Conservation (phyloP, 2,329 filamentous ascomycete genomes). For the Cercospora berteroae region DNA sequence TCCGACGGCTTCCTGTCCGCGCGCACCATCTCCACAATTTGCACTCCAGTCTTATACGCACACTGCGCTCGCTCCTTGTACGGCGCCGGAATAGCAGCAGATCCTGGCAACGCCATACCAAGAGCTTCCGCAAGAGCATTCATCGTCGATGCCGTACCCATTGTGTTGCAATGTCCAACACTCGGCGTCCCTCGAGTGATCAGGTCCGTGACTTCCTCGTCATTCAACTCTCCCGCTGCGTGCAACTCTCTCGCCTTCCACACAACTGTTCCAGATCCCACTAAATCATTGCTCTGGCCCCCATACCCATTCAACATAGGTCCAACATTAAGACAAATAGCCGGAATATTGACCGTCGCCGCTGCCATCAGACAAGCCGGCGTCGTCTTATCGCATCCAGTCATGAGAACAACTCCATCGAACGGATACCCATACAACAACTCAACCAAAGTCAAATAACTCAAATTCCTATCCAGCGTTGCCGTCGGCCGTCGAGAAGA, state of each 20-base stretch:
- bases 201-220: slow-evolving; percentile 31
- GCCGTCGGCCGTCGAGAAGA: slow-evolving; percentile 32
- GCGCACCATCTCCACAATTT: slow-evolving; percentile 36
- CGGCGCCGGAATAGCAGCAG: slow-evolving; percentile 33
- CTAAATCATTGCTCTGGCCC: slow-evolving; percentile 20
- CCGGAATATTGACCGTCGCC: slow-evolving; percentile 34
- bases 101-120: slow-evolving; percentile 35
- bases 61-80: slow-evolving; percentile 34
- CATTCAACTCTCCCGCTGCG: slow-evolving; percentile 32
- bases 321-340: slow-evolving; percentile 36
- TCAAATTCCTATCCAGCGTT: slow-evolving; percentile 34
- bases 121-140: slow-evolving; percentile 36
- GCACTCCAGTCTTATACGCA: slow-evolving; percentile 33
- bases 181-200: slow-evolving; percentile 32
- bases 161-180: slow-evolving; percentile 36
- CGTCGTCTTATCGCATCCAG: slow-evolving; percentile 37
- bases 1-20: slow-evolving; percentile 47
- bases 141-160: slow-evolving; percentile 37
- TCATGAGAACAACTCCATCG: slow-evolving; percentile 34
- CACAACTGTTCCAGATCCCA: slow-evolving; percentile 34
- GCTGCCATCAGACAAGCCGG: slow-evolving; percentile 36
- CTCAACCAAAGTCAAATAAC: slow-evolving; percentile 34
- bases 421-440: slow-evolving; percentile 35
- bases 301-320: slow-evolving; percentile 36
- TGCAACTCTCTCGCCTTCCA: slow-evolving; percentile 36